Conservation (phyloP, 2,329 filamentous ascomycete genomes). For the Clarireedia hainanense region DNA sequence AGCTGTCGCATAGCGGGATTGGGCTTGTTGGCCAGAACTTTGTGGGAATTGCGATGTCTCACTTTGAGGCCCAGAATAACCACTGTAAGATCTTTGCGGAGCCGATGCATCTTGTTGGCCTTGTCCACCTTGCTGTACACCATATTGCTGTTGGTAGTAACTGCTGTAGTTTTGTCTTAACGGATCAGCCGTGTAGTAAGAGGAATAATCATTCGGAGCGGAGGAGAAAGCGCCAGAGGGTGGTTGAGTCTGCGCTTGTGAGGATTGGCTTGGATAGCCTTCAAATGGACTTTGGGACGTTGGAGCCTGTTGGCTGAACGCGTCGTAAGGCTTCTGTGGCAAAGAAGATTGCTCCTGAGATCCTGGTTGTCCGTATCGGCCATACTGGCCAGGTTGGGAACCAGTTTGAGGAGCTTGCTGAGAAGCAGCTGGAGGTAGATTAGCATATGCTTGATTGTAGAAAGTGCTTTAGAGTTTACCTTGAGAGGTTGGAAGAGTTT, state of each 20-base stretch:
- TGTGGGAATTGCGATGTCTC: constrained; percentile 66
- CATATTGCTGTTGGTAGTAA: constrained; percentile 53
- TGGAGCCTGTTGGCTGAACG: constrained; percentile 69
- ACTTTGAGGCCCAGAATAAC: constrained; percentile 60
- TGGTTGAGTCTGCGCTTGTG: constrained; percentile 49
- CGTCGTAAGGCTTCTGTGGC: constrained; percentile 76
- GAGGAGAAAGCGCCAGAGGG: constrained; percentile 63
- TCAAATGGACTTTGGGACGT: constrained; percentile 54
- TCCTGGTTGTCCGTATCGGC: constrained; percentile 57
- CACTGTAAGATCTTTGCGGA: constrained; percentile 67
- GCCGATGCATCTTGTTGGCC: constrained; percentile 66
- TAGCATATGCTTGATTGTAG: neutral
- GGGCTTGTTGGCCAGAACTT: constrained; percentile 58
- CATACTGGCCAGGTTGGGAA: constrained; percentile 46
- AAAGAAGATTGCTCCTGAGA: constrained; percentile 52
- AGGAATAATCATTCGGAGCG: constrained; percentile 70
- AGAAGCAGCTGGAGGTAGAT: constrained; percentile 6
- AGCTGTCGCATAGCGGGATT: constrained; percentile 50
- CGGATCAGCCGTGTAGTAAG: constrained; percentile 75
- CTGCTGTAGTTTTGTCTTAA: constrained; percentile 69
- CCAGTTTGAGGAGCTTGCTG: constrained; percentile 28
- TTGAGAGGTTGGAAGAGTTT: constrained; percentile 32
- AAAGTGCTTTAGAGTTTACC: constrained; percentile 16
- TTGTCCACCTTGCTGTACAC: constrained; percentile 43
- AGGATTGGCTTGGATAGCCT: constrained; percentile 48